Evolutionary conservation across 2,329 filamentous ascomycete genomes (phyloP), one percentile per base, ranked within the genome.

Genomic region (Nannizziopsis arthrosporioides): DNA sequence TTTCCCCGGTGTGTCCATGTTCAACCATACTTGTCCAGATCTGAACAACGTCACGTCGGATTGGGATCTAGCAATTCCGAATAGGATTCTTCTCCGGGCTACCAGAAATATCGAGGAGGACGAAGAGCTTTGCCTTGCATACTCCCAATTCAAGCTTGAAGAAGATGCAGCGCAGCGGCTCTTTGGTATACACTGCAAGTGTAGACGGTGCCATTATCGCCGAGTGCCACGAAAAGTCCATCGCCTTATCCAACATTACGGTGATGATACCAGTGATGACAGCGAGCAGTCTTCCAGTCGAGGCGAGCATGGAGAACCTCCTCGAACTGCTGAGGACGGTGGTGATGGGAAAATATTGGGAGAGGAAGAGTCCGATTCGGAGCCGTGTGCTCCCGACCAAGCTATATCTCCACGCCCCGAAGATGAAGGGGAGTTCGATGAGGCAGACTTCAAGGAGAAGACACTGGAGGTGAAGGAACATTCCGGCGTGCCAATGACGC

Each of bases 1-100:
- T 31, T 64, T 63, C 39, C 58, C 62, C 1, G 62, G 57, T 1
- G 40, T 64, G 2, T 56, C 59, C 38, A 51, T 65, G 51, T 65
- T 65, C 54, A 63, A 63, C 31, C 58, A 61, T 48, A 53, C 50
- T 6, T 62, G 57, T 27, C 39, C 18, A 0, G 22, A 39, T 3
- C 27, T 42, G 4, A 22, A 56, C 22, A 64, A 65, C 35, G 63
- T 61, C 9, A 49, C 44, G 10, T 65, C 61, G 60, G 57, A 55
- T 30, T 65, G 57, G 41, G 58, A 63, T 40, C 39, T 41, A 2
- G 15, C 47, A 12, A 51, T 63, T 17, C 59, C 56, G 2, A 63
- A 63, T 42, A 58, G 61, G 2, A 44, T 65, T 8, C 42, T 63
- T 9, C 46, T 65, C 27, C 62, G 57, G 55, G 59, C 63, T 2